Evolutionary conservation across 1,139 yeast genomes (phyloP).

Genomic region (Kodamaea derodonti): DNA sequence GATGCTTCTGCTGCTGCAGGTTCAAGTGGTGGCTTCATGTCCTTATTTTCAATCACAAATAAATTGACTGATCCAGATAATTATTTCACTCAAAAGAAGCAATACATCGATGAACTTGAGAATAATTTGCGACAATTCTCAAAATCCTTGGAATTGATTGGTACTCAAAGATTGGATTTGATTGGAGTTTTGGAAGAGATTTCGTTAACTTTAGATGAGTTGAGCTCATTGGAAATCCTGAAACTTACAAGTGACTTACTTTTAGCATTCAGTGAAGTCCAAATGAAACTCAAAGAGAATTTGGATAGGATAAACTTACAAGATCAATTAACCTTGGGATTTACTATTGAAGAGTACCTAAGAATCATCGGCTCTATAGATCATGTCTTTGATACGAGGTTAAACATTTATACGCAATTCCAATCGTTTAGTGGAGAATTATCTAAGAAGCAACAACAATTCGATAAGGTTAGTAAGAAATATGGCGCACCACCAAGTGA

Average conservation of each 20-base stretch:
- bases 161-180: constrained; percentile 72
- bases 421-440: constrained; percentile 44
- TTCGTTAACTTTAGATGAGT: constrained; percentile 60
- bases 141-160: constrained; percentile 70
- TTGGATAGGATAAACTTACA: constrained; percentile 79
- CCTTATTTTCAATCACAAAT: constrained; percentile 53
- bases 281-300: constrained; percentile 66
- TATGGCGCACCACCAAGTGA: constrained; percentile 60
- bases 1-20: constrained; percentile 13
- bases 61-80: constrained; percentile 77
- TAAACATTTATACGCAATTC: constrained; percentile 61
- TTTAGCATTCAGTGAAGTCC: constrained; percentile 63
- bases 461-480: constrained; percentile 54
- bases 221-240: constrained; percentile 75
- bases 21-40: constrained; percentile 51
- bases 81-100: constrained; percentile 66
- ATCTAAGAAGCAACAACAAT: constrained; percentile 41
- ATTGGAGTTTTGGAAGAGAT: constrained; percentile 42
- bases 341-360: constrained; percentile 83
- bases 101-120: constrained; percentile 70
- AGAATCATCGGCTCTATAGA: constrained; percentile 75
- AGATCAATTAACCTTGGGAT: constrained; percentile 82
- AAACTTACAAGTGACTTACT: constrained; percentile 57
- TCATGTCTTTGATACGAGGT: constrained; percentile 71
- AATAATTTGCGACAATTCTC: constrained; percentile 65